phyloP scores from a whole-genome alignment of 1,284 basidiomycete species.

The Gomphus sp. region DNA sequence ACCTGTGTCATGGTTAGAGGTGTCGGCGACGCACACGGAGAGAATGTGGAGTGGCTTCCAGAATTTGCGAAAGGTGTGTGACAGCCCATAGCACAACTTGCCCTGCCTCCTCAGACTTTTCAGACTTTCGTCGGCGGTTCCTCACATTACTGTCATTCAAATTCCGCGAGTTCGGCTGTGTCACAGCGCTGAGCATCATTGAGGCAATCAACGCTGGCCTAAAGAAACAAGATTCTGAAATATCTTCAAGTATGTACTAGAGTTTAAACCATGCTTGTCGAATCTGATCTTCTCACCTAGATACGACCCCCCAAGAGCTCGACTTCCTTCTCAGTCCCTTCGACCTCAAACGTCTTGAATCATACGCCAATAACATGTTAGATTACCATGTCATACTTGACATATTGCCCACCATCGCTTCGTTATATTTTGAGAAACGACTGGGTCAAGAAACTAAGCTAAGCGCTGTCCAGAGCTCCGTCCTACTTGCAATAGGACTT shows the following conservation, averaged over 20 bases:
- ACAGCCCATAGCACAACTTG: not conserved
- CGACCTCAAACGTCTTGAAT: slow-evolving; percentile 92
- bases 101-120: not conserved
- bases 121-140: slow-evolving; percentile 92
- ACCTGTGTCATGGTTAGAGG: slow-evolving; percentile 88
- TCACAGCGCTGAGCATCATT: slow-evolving; percentile 81
- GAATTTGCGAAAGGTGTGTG: slow-evolving; percentile 82
- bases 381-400: slow-evolving; percentile 97
- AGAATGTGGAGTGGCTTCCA: slow-evolving; percentile 71
- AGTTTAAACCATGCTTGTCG: not conserved
- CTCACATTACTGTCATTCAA: slow-evolving; percentile 85
- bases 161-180: slow-evolving; percentile 88
- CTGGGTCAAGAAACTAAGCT: slow-evolving; percentile 56
- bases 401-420: slow-evolving; percentile 73
- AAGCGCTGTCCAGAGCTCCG: slow-evolving; percentile 82
- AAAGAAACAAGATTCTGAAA: slow-evolving; percentile 39
- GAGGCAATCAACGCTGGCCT: slow-evolving; percentile 72
- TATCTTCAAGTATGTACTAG: slow-evolving; percentile 31
- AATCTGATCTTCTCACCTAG: slow-evolving; percentile 24
- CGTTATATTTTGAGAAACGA: slow-evolving; percentile 78
- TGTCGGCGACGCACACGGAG: slow-evolving; percentile 58
- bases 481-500: slow-evolving; percentile 82
- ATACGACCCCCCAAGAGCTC: slow-evolving; percentile 59
- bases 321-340: slow-evolving; percentile 77
- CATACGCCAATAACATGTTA: slow-evolving; percentile 93